A percentile compares a stretch with the other conserved stretches of the same genome.
phyloP scores from a whole-genome alignment of 257 asterid species.

The Mentha longifolia region DNA sequence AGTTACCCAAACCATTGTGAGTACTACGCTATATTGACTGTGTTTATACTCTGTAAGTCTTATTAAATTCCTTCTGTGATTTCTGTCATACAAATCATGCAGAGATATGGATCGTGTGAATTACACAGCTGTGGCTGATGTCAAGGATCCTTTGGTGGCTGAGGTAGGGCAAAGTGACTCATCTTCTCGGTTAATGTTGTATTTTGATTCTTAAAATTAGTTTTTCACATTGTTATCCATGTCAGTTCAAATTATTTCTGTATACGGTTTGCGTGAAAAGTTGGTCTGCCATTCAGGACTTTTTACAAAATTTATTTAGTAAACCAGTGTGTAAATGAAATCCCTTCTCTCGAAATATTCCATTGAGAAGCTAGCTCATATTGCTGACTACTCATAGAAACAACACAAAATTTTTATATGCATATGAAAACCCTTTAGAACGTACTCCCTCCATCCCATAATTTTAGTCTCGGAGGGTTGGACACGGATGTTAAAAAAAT shows the following conservation, averaged over 20 bases:
- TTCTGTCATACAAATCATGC: slow-evolving; percentile 35
- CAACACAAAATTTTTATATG: not conserved
- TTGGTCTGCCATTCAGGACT: slow-evolving; percentile 4
- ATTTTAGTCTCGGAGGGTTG: too few species aligned
- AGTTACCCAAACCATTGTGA: slow-evolving; percentile 92
- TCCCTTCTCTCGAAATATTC: slow-evolving; percentile 4
- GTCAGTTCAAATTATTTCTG: slow-evolving; percentile 18
- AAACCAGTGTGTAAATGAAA: not conserved
- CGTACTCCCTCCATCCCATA: too few species aligned
- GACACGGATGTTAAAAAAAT: too few species aligned
- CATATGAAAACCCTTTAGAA: slow-evolving; percentile 4
- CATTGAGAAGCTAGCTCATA: slow-evolving; percentile 29
- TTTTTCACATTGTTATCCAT: not conserved
- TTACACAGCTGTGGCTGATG: slow-evolving; percentile 64
- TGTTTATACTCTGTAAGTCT: slow-evolving; percentile 4
- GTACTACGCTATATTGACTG: slow-evolving; percentile 30
- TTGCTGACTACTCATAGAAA: slow-evolving; percentile 14
- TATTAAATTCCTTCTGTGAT: slow-evolving; percentile 13
- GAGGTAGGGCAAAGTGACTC: slow-evolving; percentile 50
- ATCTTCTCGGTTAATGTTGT: slow-evolving; percentile 20
- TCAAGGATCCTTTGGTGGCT: slow-evolving; percentile 82
- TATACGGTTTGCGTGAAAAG: slow-evolving; percentile 13
- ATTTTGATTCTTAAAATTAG: slow-evolving; percentile 18
- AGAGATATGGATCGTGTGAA: slow-evolving; percentile 80
- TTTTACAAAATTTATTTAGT: not conserved